Evolutionary conservation across 23 red algal species (phyloP).

Genomic region (Gracilaria domingensis): DNA sequence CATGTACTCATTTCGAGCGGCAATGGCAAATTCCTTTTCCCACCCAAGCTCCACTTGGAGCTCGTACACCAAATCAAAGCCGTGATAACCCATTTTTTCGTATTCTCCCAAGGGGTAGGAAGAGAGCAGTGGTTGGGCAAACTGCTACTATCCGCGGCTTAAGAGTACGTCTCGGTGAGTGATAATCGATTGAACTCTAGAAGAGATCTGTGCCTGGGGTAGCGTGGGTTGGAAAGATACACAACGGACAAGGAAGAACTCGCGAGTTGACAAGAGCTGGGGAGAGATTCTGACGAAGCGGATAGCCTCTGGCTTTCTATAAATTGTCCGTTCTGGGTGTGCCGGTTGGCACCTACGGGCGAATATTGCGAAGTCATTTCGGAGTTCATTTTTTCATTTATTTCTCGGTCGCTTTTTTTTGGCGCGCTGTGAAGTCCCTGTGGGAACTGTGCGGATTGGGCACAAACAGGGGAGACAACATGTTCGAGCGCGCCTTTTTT

Average conservation of each 20-base stretch:
- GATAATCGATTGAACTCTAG: neutral
- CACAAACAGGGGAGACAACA: neutral
- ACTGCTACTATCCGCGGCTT: neutral
- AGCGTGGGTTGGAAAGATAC: neutral
- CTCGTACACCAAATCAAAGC: constrained; percentile 57
- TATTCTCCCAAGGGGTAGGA: neutral
- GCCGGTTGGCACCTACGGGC: neutral
- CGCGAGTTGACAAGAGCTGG: neutral
- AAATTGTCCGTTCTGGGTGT: neutral
- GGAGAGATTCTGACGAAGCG: neutral
- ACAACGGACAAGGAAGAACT: neutral
- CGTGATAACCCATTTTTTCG: constrained; percentile 5
- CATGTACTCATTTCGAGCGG: constrained; percentile 57
- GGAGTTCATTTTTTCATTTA: constrained; percentile 10
- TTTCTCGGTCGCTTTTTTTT: neutral
- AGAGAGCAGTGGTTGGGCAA: neutral
- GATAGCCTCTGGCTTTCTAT: neutral
- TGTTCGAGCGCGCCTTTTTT: neutral
- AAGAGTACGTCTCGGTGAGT: neutral
- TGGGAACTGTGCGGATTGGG: neutral
- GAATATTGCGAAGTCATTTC: neutral
- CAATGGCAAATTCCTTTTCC: constrained; percentile 46
- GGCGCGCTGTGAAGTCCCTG: neutral
- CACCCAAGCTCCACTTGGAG: constrained; percentile 67
- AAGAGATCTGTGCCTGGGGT: neutral